These are phyloP conservation scores for Ensete glaucum DNA, from an alignment of 176 grass and related monocot species.

Conservation along the genomic window DNA sequence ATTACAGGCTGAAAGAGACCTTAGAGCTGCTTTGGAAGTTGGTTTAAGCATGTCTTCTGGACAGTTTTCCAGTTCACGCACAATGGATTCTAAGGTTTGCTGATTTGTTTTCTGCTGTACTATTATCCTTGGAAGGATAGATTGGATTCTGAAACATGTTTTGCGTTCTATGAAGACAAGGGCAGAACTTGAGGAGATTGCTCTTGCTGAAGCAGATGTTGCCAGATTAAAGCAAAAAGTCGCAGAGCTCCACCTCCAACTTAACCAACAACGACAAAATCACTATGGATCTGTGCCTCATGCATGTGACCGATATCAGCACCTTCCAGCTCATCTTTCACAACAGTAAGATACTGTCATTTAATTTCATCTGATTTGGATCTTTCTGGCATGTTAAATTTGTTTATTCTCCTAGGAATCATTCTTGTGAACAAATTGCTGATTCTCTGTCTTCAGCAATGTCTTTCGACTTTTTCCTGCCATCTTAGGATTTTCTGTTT, in stretches of 20 bases:
- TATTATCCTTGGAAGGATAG: neutral
- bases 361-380: neutral
- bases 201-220: constrained; percentile 21
- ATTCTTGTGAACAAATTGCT: neutral
- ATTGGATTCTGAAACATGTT: constrained; percentile 1
- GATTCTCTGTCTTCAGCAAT: neutral
- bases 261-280: constrained; percentile 85
- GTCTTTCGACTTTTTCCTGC: neutral
- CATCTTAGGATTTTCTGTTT: neutral
- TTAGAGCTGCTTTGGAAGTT: constrained; percentile 96
- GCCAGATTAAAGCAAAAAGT: constrained; percentile 19
- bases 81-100: constrained; percentile 88
- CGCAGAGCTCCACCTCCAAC: constrained; percentile 82
- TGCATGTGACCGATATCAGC: constrained; percentile 39
- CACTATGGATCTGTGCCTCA: constrained; percentile 51
- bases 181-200: constrained; percentile 29
- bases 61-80: constrained; percentile 55
- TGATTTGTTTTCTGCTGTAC: neutral
- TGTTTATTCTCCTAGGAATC: neutral
- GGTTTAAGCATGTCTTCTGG: constrained; percentile 90
- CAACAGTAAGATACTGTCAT: constrained; percentile 64
- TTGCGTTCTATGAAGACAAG: constrained; percentile 44
- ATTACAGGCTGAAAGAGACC: constrained; percentile 91
- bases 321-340: constrained; percentile 52
- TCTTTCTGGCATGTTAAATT: neutral